phyloP scores from a whole-genome alignment of 164 flowering plant species.

The Echeveria elegans region DNA sequence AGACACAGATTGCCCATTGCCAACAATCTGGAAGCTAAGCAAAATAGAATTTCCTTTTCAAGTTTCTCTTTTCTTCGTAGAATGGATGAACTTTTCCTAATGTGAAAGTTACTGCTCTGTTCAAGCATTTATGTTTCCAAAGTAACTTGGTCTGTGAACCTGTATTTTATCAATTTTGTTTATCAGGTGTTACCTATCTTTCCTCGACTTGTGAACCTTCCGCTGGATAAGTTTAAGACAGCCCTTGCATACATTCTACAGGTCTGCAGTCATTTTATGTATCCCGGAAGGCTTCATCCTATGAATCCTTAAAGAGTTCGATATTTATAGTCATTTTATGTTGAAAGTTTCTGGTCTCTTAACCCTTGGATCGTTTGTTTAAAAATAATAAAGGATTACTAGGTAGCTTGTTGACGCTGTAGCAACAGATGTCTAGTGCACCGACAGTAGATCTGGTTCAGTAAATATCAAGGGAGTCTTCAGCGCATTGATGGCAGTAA shows the following conservation, averaged over 20 bases:
- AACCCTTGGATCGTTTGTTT: background rate
- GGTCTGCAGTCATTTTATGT: slow-evolving; percentile 27
- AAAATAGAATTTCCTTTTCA: background rate
- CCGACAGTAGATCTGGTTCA: too few species aligned
- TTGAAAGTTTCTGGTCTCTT: background rate
- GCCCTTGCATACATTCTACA: slow-evolving; percentile 92
- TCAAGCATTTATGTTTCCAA: background rate
- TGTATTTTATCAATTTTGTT: background rate
- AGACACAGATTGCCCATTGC: too few species aligned
- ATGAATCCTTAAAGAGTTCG: background rate
- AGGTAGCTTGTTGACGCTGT: background rate
- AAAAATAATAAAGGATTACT: background rate
- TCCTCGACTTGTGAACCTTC: slow-evolving; percentile 89
- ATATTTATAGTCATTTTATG: background rate
- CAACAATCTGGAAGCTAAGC: background rate
- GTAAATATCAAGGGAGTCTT: background rate
- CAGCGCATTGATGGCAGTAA: background rate
- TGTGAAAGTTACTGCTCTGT: background rate
- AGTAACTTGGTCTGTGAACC: background rate
- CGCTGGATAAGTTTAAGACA: slow-evolving; percentile 74
- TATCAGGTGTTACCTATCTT: slow-evolving; percentile 90
- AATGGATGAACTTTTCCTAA: background rate
- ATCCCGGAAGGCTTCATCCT: background rate
- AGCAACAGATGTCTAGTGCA: background rate
- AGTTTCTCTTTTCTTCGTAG: background rate